Evolutionary conservation across 257 asterid genomes (phyloP).

Genomic region (Solanum bulbocastanum): DNA sequence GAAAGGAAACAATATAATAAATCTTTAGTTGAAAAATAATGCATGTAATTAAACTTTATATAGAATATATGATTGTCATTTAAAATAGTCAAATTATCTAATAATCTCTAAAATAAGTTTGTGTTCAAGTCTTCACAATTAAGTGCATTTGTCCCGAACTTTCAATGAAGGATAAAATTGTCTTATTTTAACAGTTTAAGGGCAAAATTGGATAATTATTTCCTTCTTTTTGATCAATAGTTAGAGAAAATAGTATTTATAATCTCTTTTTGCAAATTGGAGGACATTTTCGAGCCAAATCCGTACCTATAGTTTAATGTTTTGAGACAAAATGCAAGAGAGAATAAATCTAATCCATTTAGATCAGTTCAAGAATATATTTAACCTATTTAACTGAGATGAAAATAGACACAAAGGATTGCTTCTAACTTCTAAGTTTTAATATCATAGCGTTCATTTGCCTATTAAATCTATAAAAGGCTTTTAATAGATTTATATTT

Average conservation of each 20-base stretch:
- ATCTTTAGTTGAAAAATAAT: background rate
- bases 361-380: no score
- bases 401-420: background rate
- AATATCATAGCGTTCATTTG: background rate
- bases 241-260: no score
- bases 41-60: background rate
- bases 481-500: no score
- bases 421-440: background rate
- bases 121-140: no score
- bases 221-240: background rate
- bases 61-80: background rate
- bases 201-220: background rate
- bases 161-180: background rate
- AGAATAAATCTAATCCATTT: no score
- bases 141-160: background rate
- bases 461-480: background rate
- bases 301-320: no score
- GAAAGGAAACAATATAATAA: background rate
- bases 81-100: background rate
- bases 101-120: background rate
- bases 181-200: background rate
- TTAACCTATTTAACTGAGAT: no score
- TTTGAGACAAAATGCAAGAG: background rate
- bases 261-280: no score
- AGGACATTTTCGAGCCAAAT: background rate